phyloP scores from a whole-genome alignment of 2,329 filamentous ascomycete genomes.

The Cercospora janseana region DNA sequence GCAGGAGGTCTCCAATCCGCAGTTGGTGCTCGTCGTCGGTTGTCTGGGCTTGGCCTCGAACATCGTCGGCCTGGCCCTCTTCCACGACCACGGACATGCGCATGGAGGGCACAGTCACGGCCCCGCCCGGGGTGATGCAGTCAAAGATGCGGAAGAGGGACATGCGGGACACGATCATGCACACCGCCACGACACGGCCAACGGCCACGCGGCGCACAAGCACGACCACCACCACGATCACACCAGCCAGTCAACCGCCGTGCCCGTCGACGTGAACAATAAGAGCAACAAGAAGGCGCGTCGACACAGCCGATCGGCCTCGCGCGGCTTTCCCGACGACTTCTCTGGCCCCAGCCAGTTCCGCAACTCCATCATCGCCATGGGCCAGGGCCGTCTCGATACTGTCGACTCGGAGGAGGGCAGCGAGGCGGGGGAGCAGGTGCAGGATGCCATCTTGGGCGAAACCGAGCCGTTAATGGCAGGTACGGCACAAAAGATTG shows the following conservation, averaged over 20 bases:
- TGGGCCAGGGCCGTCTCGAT: conserved; percentile 58
- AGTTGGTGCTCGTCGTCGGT: conserved; percentile 86
- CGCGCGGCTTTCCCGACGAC: conserved; percentile 56
- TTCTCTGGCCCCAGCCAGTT: conserved; percentile 86
- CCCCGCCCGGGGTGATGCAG: conserved; percentile 40
- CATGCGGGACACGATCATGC: conserved; percentile 50
- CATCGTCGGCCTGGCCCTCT: conserved; percentile 80
- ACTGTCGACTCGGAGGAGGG: conserved; percentile 56
- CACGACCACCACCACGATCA: conserved; percentile 63
- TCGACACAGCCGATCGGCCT: conserved; percentile 62
- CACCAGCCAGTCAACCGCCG: conserved; percentile 47
- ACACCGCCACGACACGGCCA: conserved; percentile 35
- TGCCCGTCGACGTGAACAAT: conserved; percentile 22
- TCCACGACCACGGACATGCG: conserved; percentile 88
- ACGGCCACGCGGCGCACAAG: conserved; percentile 54
- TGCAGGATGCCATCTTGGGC: neutral
- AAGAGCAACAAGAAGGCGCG: conserved; percentile 34
- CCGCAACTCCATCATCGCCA: conserved; percentile 86
- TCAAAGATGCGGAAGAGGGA: conserved; percentile 52
- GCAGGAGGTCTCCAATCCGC: conserved; percentile 79
- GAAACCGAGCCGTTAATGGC: conserved; percentile 28
- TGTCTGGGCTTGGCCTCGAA: conserved; percentile 84
- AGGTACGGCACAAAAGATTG: conserved; percentile 34
- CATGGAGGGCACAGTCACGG: conserved; percentile 63
- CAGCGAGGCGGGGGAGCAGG: conserved; percentile 45